These are phyloP conservation scores for Gossypium gossypioides DNA, from an alignment of 441 rosid species.

Conservation along the genomic window DNA sequence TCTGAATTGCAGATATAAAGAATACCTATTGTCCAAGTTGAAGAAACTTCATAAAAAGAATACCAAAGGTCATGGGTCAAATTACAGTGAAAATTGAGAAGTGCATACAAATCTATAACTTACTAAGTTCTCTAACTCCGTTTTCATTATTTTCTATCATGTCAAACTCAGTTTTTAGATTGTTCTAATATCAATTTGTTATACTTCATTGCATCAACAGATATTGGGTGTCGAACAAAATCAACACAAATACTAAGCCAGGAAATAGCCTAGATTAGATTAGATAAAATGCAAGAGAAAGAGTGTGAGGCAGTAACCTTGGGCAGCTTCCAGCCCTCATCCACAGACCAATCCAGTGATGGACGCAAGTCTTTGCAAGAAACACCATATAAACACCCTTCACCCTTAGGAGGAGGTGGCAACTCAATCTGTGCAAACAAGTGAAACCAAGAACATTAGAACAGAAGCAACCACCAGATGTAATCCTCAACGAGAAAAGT, in stretches of 20 bases:
- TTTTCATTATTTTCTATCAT: conserved; percentile 1
- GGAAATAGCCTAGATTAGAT: neutral
- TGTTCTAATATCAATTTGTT: neutral
- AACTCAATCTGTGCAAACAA: conserved; percentile 39
- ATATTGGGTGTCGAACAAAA: neutral
- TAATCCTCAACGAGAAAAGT: neutral
- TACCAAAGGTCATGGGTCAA: neutral
- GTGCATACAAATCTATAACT: neutral
- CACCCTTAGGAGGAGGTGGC: conserved; percentile 57
- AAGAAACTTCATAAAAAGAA: neutral
- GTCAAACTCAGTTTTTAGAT: neutral
- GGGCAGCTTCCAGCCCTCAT: conserved; percentile 58
- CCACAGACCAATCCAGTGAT: conserved; percentile 60
- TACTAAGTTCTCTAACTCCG: neutral
- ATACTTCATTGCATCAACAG: neutral
- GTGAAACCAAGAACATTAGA: neutral
- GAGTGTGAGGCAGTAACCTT: conserved; percentile 18
- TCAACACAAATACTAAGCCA: neutral
- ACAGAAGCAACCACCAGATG: neutral
- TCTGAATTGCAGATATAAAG: neutral
- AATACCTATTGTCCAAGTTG: neutral
- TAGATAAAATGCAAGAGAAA: neutral
- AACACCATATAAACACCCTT: conserved; percentile 49
- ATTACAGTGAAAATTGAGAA: neutral
- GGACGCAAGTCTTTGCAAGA: conserved; percentile 52